These are phyloP conservation scores for Pelargonium australe DNA, from an alignment of 441 rosid species.

Conservation along the genomic window DNA sequence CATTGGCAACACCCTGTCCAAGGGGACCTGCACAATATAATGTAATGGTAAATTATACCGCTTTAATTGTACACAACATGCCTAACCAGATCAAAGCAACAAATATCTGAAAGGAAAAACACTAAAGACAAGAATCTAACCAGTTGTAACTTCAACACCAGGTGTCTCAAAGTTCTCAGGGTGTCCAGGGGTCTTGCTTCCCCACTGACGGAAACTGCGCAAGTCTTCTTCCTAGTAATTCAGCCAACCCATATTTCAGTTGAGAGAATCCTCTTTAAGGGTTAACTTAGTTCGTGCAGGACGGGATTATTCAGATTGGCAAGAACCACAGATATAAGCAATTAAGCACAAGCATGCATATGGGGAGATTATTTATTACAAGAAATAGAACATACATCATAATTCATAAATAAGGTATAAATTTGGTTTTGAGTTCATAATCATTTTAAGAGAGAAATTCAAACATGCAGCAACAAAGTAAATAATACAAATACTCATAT, in stretches of 20 bases:
- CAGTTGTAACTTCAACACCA: conserved; percentile 99
- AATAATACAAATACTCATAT: no score
- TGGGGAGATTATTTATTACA: no score
- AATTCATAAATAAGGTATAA: background rate
- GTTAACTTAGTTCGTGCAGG: background rate
- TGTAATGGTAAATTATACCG: conserved; percentile 4
- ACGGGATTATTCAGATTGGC: no score
- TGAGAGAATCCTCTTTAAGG: background rate
- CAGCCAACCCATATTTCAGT: conserved; percentile 5
- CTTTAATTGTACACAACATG: background rate
- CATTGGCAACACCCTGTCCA: conserved; percentile 97
- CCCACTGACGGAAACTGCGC: conserved; percentile 91
- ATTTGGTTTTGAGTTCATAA: background rate
- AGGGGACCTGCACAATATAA: conserved; percentile 66
- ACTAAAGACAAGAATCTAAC: conserved; percentile 32
- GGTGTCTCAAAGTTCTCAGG: conserved; percentile 99
- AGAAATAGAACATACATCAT: no score
- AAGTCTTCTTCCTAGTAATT: conserved; percentile 75
- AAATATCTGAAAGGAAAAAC: background rate
- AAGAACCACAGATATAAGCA: no score
- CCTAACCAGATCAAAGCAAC: background rate
- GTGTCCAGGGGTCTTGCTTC: conserved; percentile 94
- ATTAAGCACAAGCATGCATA: background rate
- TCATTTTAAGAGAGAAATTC: background rate
- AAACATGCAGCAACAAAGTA: background rate